phyloP scores from a whole-genome alignment of 2,329 filamentous ascomycete genomes.

The Chaetomium globosum region DNA sequence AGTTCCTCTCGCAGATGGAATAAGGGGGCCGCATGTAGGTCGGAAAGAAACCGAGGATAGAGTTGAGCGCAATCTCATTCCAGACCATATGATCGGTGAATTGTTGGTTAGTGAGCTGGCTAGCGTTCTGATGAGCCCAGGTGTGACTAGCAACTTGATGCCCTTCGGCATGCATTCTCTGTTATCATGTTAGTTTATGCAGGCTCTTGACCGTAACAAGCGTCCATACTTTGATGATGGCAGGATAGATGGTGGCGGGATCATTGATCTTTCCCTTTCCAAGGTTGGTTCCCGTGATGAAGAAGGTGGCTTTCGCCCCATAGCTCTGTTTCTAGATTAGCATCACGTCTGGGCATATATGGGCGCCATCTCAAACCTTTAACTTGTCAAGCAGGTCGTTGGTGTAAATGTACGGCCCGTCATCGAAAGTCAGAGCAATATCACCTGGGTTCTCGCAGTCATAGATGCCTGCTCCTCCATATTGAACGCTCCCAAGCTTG shows the following conservation, averaged over 20 bases:
- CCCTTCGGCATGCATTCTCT: conserved; percentile 49
- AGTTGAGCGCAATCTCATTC: conserved; percentile 51
- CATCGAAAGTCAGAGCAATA: conserved; percentile 68
- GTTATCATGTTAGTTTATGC: conserved; percentile 38
- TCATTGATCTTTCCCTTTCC: conserved; percentile 60
- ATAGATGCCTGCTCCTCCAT: conserved; percentile 61
- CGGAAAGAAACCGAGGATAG: conserved; percentile 50
- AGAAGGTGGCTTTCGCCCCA: conserved; percentile 68
- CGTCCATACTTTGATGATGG: conserved; percentile 46
- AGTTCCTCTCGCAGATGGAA: conserved; percentile 43
- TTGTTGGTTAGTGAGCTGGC: conserved; percentile 41
- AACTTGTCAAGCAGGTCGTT: conserved; percentile 64
- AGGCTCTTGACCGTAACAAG: neutral
- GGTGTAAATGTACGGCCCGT: conserved; percentile 66
- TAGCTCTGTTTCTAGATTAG: conserved; percentile 45
- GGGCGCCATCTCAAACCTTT: conserved; percentile 37
- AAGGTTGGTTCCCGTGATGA: conserved; percentile 62
- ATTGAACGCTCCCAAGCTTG: conserved; percentile 56
- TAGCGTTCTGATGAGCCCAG: conserved; percentile 50
- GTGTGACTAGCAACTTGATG: conserved; percentile 55
- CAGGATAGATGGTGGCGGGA: conserved; percentile 49
- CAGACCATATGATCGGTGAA: conserved; percentile 47
- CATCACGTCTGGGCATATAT: neutral
- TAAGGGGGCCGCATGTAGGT: conserved; percentile 54
- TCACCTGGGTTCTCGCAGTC: conserved; percentile 59